Evolutionary conservation across 2,329 filamentous ascomycete species (phyloP), one percentile per base, ranked within the genome.

Genomic region (Alternaria sp.): DNA sequence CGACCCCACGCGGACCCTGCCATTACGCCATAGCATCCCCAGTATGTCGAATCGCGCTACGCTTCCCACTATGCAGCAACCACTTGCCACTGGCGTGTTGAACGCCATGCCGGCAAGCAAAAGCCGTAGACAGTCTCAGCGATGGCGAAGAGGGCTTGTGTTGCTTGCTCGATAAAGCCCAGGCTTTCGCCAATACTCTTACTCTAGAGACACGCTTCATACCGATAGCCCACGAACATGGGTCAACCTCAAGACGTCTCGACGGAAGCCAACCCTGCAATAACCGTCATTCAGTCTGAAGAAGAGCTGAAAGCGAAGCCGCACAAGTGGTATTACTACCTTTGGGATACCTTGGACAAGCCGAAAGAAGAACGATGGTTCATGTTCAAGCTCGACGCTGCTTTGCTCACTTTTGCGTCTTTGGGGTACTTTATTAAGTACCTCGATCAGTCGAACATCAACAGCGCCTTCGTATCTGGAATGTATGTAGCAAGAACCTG

Each of bases 371-470:
- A 73, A 39, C 48, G 69, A 14, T 68, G 46, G 46, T 71, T 73
- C 32, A 62, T 72, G 20, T 68, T 68, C 42, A 73, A 73, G 52
- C 67, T 73, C 3, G 70, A 73, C 47, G 62, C 68, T n/a, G 80
- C 79, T 1, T 77, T 86, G 18, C 65, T 85, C n/a, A 81, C 81
- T 0, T 83, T 84, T 70, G 80, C 81, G 0, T 76, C 74, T 2
- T 64, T 80, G 26, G 81, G 57, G 2, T 59, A 59, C 34, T 59
- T 59, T 3, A 68, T 65, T 41, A 73, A 73, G 34, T 71, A 65
- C 39, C 64, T 73, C 38, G 69, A 73, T 42, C 66, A 66, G 2
- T 67, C 57, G 18, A 71, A 73, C 28, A 67, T 71, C 20, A 69
- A 65, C 39, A 70, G 70, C 46, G 70, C 70, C 9, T 73, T 70